phyloP scores from a whole-genome alignment of 441 rosid genomes.

The Eutrema salsugineum region DNA sequence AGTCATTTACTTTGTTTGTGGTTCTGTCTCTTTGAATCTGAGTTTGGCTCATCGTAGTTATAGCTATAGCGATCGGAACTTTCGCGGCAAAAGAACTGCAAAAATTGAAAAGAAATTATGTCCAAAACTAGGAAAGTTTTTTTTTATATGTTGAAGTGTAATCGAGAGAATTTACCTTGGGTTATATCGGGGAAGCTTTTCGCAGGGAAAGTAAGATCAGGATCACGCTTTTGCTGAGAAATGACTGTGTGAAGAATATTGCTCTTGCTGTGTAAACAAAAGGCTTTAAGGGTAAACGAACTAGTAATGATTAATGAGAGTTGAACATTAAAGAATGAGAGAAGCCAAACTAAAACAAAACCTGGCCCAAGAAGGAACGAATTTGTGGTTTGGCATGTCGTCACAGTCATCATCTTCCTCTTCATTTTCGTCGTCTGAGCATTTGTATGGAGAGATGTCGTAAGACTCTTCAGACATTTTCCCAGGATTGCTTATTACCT shows the following conservation, averaged over 20 bases:
- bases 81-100: conserved; percentile 65
- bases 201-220: conserved; percentile 43
- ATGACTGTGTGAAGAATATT: conserved; percentile 35
- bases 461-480: conserved; percentile 60
- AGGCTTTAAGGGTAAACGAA: conserved; percentile 9
- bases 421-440: conserved; percentile 83
- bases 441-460: conserved; percentile 90
- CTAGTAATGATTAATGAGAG: background rate
- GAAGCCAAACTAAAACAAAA: conserved; percentile 21
- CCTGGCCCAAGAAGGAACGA: conserved; percentile 92
- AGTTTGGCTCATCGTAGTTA: background rate
- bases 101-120: conserved; percentile 6
- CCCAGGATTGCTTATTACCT: conserved; percentile 41
- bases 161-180: conserved; percentile 46
- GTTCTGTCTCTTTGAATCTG: background rate
- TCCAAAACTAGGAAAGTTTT: background rate
- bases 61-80: conserved; percentile 30
- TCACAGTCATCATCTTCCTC: conserved; percentile 54
- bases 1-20: background rate
- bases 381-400: conserved; percentile 45
- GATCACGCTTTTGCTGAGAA: conserved; percentile 52
- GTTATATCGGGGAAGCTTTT: conserved; percentile 44
- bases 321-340: background rate
- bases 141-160: background rate
- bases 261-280: conserved; percentile 49